Base-by-base conservation (phyloP, 2,329 filamentous ascomycete genomes). In the Pseudocercospora pini-densiflorae region DNA sequence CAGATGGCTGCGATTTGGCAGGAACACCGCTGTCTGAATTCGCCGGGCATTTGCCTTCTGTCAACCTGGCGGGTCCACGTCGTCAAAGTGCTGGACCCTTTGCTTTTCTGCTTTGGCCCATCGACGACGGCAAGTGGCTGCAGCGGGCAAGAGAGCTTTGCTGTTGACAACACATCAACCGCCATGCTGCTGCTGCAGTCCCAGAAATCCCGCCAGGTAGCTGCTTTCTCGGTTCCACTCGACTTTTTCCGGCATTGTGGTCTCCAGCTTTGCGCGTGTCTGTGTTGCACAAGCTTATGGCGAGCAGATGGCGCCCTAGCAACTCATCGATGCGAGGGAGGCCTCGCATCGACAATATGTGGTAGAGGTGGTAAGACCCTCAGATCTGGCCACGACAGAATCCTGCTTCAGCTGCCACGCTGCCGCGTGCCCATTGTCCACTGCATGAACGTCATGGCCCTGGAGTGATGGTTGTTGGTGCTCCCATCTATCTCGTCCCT, bases 111-210 rank as follows among this genome's bases (percentile, higher is more conserved):
- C 31, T 51, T 51, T 63, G 12, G 62, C 36, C 61, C 58, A 63
- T 62, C 49, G 53, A 62, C 62, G 62, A 54, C 54, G 54, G 62
- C 61, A 53, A 59, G 71, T 71, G 70, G 71, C 71, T 71, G 70
- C 70, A 69, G 68, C 57, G 61, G 66, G 40, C 63, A 51, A 36
- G 51, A 63, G 63, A 69, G 64, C 60, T 69, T 57, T 24, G 59
- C 62, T 61, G 43, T 65, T 73, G 72, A 74, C 71, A 74, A 72
- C 73, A 72, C 72, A 74, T 73, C 67, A 64, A 58, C 67, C 61
- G 69, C 69, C 61, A 29, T 47, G 54, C 36, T 70, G 63, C 65
- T 69, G 63, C 62, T 47, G 47, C 64, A 27, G 58, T 51, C 54
- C 57, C 62, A 40, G 55, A 59, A 45, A 54, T 62, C 65, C 61